Base-by-base conservation (phyloP, 176 grass and related monocot species). In the Carex littledalei region DNA sequence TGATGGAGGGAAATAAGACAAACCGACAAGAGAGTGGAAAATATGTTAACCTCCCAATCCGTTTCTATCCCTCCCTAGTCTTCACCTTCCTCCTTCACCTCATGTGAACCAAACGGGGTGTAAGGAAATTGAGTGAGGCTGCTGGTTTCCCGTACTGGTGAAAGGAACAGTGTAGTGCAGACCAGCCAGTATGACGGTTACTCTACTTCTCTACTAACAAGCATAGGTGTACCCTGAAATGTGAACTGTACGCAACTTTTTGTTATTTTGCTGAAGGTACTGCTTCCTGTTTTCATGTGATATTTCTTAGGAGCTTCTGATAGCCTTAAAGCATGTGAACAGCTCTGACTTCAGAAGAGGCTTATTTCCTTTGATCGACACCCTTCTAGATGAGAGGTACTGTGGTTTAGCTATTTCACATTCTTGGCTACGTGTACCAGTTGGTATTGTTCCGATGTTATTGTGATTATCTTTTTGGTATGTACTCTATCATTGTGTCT, bases 311-410 rank as follows among this genome's bases (percentile, higher is more conserved):
- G 96, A 99, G 79, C 87, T 99, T 80, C 81, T 99, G 56, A 90
- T 99, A 90, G 96, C 91, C 47, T 86, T 99, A 54, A 99, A 99
- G 88, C 93, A 99, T 89, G 96, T 99, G 82, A 93, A 95, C 47
- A 94, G 90, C 67, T 95, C 93, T 1, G 96, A 99, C 61, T 95
- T 95, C 65, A 94, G 94, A 62, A 88, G 93, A 75, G 96, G 96
- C 39, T 37, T 99, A 59, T 99, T 91, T 73, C 91, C 96, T 82
- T 89, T 95, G 88, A 99, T 99, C 55, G 96, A 99, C 91, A 99
- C 93, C 62, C 96, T 99, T 89, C 90, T 99, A 75, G 96, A 99
- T 88, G 96, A 99, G 89, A 95, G 93, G 96, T 99, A 85, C 65
- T 55, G 10, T 70, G 84, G 29, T 41, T n/a, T 56, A 75, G 34